Evolutionary conservation across 2,329 filamentous ascomycete genomes (phyloP).

Genomic region (Ophiosphaerella narmari): DNA sequence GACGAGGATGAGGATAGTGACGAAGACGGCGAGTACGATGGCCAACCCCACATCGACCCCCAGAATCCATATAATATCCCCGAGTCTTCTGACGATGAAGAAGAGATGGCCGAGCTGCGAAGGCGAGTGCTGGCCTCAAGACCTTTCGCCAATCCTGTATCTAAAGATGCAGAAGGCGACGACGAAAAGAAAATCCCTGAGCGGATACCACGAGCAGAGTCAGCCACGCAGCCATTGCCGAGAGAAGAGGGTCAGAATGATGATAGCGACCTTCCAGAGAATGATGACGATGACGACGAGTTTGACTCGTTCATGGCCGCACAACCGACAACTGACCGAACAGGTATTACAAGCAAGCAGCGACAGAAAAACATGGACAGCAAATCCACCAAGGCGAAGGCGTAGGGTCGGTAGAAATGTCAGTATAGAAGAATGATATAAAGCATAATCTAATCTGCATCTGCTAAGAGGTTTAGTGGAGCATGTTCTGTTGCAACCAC

Average conservation of each 20-base stretch:
- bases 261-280: constrained; percentile 64
- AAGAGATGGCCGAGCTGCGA: constrained; percentile 90
- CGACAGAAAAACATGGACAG: constrained; percentile 50
- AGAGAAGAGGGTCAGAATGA: constrained; percentile 64
- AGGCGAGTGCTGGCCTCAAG: constrained; percentile 90
- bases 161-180: constrained; percentile 24
- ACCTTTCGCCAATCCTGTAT: constrained; percentile 71
- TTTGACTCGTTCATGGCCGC: constrained; percentile 95
- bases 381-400: constrained; percentile 32
- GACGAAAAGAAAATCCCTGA: constrained; percentile 61
- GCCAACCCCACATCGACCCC: constrained; percentile 53
- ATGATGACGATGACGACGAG: constrained; percentile 67
- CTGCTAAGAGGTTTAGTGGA: too few relatives aligned
- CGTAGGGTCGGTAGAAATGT: constrained; percentile 19
- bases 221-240: constrained; percentile 16
- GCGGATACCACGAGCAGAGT: constrained; percentile 65
- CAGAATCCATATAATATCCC: constrained; percentile 77
- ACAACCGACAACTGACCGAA: constrained; percentile 83
- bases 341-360: constrained; percentile 70
- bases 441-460: too few relatives aligned
- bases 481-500: too few relatives aligned
- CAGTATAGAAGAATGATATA: not conserved
- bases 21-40: constrained; percentile 50
- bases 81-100: constrained; percentile 75
- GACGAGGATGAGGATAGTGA: constrained; percentile 51